phyloP scores from a whole-genome alignment of 257 asterid species.

The Linderniella brevidens region DNA sequence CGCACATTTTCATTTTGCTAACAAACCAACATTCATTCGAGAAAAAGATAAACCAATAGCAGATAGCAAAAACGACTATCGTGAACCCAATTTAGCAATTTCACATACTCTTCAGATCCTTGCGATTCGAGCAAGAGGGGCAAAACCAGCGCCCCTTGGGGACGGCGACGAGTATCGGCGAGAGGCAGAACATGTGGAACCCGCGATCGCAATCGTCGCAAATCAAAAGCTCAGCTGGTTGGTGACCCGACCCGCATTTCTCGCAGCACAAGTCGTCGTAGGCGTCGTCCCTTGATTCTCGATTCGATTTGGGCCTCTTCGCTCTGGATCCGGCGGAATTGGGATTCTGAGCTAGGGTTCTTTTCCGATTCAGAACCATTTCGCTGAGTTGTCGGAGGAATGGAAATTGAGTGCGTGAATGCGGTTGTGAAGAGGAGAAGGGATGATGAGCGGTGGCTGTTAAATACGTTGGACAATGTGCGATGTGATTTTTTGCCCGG shows the following conservation, averaged over 20 bases:
- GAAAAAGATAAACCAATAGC: neutral
- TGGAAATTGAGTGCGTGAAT: too few species aligned
- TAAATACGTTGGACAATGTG: too few species aligned
- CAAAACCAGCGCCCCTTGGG: conserved; percentile 80
- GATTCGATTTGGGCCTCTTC: conserved; percentile 16
- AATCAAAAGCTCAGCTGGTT: conserved; percentile 47
- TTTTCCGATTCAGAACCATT: conserved; percentile 13
- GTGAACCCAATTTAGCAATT: neutral
- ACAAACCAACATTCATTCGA: neutral
- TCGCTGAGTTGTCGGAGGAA: too few species aligned
- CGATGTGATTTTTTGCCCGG: too few species aligned
- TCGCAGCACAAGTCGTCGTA: conserved; percentile 36
- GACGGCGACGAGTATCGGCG: conserved; percentile 57
- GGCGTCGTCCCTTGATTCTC: conserved; percentile 12
- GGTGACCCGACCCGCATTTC: conserved; percentile 64
- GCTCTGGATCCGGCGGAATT: conserved; percentile 8
- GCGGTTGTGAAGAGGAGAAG: too few species aligned
- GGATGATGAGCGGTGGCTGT: too few species aligned
- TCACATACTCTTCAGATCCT: conserved; percentile 22
- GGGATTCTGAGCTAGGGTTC: conserved; percentile 57
- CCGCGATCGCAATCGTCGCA: conserved; percentile 82
- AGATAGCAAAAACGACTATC: neutral
- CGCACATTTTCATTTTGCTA: too few species aligned
- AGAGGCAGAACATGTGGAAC: conserved; percentile 58
- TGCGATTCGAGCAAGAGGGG: conserved; percentile 28